These are phyloP conservation scores for Pilatotrama ljubarskyi DNA, from an alignment of 768 basidiomycete species.

Conservation along the genomic window DNA sequence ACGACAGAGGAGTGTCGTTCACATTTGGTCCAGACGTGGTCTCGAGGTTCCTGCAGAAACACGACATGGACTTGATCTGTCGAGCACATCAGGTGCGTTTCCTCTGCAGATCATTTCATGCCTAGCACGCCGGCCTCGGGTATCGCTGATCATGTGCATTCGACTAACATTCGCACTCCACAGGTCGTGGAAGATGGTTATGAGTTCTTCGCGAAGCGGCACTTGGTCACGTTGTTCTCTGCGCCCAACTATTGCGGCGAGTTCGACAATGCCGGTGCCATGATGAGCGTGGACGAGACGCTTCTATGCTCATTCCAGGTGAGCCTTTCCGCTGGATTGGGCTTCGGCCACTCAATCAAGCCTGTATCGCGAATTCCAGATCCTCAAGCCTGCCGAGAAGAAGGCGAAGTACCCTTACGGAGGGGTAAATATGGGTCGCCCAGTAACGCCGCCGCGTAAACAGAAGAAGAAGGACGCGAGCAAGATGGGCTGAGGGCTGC, in stretches of 20 bases:
- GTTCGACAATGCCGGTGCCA: constrained; percentile 99
- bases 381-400: constrained; percentile 99
- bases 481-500: constrained; percentile 49
- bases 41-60: constrained; percentile 96
- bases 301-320: constrained; percentile 98
- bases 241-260: constrained; percentile 95
- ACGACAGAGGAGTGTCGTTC: constrained; percentile 98
- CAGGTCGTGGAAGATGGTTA: constrained; percentile 99
- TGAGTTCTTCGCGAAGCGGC: constrained; percentile 98
- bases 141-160: neutral
- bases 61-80: constrained; percentile 99
- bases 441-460: constrained; percentile 95
- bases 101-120: neutral
- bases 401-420: constrained; percentile 92
- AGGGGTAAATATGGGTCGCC: constrained; percentile 82
- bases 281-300: constrained; percentile 99
- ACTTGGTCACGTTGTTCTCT: constrained; percentile 94
- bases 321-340: constrained; percentile 7
- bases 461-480: constrained; percentile 90
- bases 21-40: constrained; percentile 99
- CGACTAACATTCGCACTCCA: neutral
- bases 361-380: constrained; percentile 48
- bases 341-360: neutral
- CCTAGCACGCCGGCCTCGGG: neutral
- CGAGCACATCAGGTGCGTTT: constrained; percentile 89